Percentiles rank a stretch among this genome's conserved stretches.
These are phyloP conservation scores for Auxenochlorella protothecoides DNA, from an alignment of 139 green algal species.

Conservation along the genomic window DNA sequence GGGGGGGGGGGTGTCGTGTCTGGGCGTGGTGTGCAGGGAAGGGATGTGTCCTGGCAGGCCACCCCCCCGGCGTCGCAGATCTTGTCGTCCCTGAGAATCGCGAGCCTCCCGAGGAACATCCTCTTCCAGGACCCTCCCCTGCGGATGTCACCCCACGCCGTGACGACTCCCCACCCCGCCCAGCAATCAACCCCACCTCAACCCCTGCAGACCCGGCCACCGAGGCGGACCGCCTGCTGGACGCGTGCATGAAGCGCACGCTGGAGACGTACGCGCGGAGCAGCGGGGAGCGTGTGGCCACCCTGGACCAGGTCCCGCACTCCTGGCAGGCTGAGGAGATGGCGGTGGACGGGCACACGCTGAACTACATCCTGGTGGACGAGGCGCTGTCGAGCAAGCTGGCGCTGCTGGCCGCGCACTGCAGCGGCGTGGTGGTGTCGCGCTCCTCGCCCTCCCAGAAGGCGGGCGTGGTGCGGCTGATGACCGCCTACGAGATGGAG, in stretches of 20 bases:
- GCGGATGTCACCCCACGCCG: too few species aligned
- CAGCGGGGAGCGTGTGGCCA: too few species aligned
- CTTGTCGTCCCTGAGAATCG: too few species aligned
- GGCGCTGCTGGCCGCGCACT: slow-evolving; percentile 41
- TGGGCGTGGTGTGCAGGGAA: too few species aligned
- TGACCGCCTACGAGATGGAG: slow-evolving; percentile 46
- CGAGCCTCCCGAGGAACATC: too few species aligned
- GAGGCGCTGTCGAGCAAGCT: slow-evolving; percentile 25
- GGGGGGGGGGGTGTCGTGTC: too few species aligned
- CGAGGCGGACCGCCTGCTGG: slow-evolving; percentile 4
- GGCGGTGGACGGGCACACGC: slow-evolving; percentile 75
- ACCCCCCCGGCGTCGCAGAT: too few species aligned
- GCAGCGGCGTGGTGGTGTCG: slow-evolving; percentile 50
- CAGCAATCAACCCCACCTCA: too few species aligned
- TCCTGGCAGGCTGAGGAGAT: slow-evolving; percentile 36
- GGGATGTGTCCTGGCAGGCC: too few species aligned
- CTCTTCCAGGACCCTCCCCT: too few species aligned
- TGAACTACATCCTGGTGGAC: slow-evolving; percentile 52
- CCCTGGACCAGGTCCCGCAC: not conserved
- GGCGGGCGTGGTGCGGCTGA: slow-evolving; percentile 56
- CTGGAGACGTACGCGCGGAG: too few species aligned
- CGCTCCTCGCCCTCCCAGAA: slow-evolving; percentile 60
- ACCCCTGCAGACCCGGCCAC: not conserved
- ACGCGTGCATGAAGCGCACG: not conserved
- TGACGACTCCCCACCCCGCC: too few species aligned